phyloP scores from a whole-genome alignment of 331 rosid genomes.

The Quercus phellos region DNA sequence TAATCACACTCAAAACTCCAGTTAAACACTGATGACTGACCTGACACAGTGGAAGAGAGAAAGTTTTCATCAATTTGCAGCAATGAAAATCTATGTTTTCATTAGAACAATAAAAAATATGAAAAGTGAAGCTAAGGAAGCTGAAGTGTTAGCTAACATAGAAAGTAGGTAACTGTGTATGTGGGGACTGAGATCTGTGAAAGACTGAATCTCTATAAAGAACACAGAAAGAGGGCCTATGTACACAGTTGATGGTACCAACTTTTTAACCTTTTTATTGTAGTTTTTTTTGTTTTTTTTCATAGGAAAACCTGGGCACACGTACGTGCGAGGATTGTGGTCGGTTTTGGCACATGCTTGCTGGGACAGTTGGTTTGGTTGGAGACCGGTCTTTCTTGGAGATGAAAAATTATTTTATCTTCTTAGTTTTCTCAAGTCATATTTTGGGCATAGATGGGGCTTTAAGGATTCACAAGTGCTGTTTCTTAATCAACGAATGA shows the following conservation, averaged over 20 bases:
- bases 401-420: not conserved
- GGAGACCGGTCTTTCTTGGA: not conserved
- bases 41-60: constrained; percentile 9
- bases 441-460: not conserved
- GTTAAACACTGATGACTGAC: constrained; percentile 30
- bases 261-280: not conserved
- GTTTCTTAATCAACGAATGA: not conserved
- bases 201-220: constrained; percentile 18
- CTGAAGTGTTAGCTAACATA: constrained; percentile 5
- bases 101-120: not conserved
- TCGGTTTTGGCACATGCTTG: constrained; percentile 26
- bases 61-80: constrained; percentile 17
- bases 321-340: constrained; percentile 32
- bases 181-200: constrained; percentile 24
- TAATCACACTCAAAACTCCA: not conserved
- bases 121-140: not conserved
- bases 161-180: not conserved
- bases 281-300: not conserved
- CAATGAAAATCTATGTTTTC: constrained; percentile 12
- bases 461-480: not conserved
- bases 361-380: not conserved
- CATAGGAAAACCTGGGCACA: constrained; percentile 7
- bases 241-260: not conserved
- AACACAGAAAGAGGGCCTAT: not conserved
- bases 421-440: not conserved